These are phyloP conservation scores for Lasiodiplodia citricola DNA, from an alignment of 2,329 filamentous ascomycete species.

Conservation along the genomic window DNA sequence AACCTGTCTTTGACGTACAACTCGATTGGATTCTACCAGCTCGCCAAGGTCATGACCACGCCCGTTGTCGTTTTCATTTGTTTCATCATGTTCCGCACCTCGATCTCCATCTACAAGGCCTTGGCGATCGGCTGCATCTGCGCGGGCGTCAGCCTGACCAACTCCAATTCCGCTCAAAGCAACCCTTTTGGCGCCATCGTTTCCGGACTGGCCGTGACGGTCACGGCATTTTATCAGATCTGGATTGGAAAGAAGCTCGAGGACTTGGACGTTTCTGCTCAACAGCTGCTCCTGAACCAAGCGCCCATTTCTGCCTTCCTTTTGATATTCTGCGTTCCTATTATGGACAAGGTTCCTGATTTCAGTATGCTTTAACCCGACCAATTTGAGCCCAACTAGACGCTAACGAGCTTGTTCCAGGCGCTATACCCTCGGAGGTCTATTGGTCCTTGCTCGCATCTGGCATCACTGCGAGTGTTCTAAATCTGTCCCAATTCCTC, in stretches of 20 bases:
- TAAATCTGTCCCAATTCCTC: slow-evolving; percentile 51
- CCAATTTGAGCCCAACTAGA: background rate
- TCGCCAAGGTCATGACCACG: slow-evolving; percentile 57
- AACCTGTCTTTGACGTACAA: slow-evolving; percentile 55
- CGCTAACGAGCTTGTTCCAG: slow-evolving; percentile 7
- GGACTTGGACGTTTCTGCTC: slow-evolving; percentile 51
- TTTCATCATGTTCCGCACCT: slow-evolving; percentile 51
- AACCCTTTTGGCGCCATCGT: slow-evolving; percentile 50
- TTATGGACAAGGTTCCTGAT: slow-evolving; percentile 50
- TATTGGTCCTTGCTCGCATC: slow-evolving; percentile 48
- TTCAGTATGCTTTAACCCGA: slow-evolving; percentile 30
- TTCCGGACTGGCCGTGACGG: slow-evolving; percentile 50
- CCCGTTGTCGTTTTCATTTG: slow-evolving; percentile 54
- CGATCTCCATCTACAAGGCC: slow-evolving; percentile 49
- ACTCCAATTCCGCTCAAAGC: slow-evolving; percentile 48
- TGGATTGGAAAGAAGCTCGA: slow-evolving; percentile 57
- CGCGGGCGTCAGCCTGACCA: slow-evolving; percentile 52
- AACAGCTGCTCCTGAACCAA: slow-evolving; percentile 54
- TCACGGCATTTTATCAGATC: slow-evolving; percentile 54
- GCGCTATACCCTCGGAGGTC: slow-evolving; percentile 46
- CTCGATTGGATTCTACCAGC: slow-evolving; percentile 55
- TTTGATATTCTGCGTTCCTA: slow-evolving; percentile 50
- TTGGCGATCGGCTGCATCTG: slow-evolving; percentile 49
- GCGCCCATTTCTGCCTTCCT: slow-evolving; percentile 53
- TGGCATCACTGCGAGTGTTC: slow-evolving; percentile 50